Evolutionary conservation across 441 rosid species (phyloP), one percentile per base, ranked within the genome.

Genomic region (Euphorbia celastroides): DNA sequence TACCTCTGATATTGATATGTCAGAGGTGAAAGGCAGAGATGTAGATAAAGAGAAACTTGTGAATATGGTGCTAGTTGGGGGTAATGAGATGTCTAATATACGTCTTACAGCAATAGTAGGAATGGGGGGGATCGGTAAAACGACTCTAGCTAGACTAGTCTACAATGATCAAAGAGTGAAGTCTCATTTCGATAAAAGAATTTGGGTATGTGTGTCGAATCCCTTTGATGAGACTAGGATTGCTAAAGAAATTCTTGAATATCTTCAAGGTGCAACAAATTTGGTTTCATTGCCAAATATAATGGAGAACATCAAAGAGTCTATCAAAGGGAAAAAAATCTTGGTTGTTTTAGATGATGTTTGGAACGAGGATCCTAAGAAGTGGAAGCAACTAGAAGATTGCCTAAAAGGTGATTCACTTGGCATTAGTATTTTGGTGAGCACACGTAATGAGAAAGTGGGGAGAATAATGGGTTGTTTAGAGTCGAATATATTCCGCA

Each of bases 261-360:
- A 26, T 34, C 27, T 22, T 31, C 2, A 7, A 30, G 30, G 50
- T 36, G 1, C 10, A 0, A 12, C 64, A 38, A 20, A 34, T 25
- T 19, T 10, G 11, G 50, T 36, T 38, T 27, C 34, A 14, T 10
- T 36, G 64, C 64, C 11, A 30, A 58, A 60, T 27, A 60, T 60
- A 36, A 11, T 11, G 17, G 5, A 0, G 12, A 14, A 27, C 14
- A 20, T 60, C 11, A 26, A 34, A 8, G 13, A 30, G 34, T 11
- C 22, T n/a, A n/a, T n/a, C 0, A 6, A 32, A 48, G 2, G 52
- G 30, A 0, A 36, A 71, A 3, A 65, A 11, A 7, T 27, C 30
- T 17, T 64, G 23, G 46, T 70, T 2, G 74, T 70, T 12, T 30
- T 70, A 0, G 70, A 72, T 58, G 71, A 66, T 58, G 65, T 71